Evolutionary conservation across 441 rosid genomes (phyloP).

Genomic region (Populus hybrid): DNA sequence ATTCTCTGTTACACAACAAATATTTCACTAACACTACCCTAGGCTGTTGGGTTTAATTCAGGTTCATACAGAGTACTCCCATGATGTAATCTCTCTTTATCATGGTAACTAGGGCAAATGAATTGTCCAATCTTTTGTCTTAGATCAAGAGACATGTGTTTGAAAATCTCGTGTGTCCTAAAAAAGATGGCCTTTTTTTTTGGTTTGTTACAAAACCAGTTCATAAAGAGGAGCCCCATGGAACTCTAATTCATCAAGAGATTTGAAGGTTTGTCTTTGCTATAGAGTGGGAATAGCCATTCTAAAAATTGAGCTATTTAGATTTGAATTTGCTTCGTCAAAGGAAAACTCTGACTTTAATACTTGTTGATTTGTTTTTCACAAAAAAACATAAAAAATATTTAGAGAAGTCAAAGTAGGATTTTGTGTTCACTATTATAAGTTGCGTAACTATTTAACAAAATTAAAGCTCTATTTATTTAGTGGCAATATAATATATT

Average conservation of each 20-base stretch:
- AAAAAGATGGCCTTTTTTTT: not conserved
- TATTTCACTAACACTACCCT: not conserved
- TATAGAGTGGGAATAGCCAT: too few species aligned
- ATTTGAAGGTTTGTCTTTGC: not conserved
- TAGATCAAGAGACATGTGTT: not conserved
- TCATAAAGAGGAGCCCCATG: not conserved
- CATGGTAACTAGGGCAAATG: not conserved
- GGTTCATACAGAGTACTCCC: not conserved
- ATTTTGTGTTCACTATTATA: too few species aligned
- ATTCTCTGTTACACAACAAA: not conserved
- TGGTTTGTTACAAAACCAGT: not conserved
- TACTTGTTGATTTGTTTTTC: too few species aligned
- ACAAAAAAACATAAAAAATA: too few species aligned
- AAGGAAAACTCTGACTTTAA: too few species aligned
- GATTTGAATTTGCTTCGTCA: too few species aligned
- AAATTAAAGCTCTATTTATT: too few species aligned
- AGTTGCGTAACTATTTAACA: too few species aligned
- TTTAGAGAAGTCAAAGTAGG: too few species aligned
- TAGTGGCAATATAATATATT: too few species aligned
- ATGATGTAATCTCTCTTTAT: not conserved
- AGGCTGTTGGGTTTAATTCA: not conserved
- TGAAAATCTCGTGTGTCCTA: not conserved
- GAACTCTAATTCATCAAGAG: not conserved
- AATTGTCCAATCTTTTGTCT: not conserved
- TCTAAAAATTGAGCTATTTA: too few species aligned